Conservation (phyloP, 202 grass and related monocot genomes). For the Zizania palustris region DNA sequence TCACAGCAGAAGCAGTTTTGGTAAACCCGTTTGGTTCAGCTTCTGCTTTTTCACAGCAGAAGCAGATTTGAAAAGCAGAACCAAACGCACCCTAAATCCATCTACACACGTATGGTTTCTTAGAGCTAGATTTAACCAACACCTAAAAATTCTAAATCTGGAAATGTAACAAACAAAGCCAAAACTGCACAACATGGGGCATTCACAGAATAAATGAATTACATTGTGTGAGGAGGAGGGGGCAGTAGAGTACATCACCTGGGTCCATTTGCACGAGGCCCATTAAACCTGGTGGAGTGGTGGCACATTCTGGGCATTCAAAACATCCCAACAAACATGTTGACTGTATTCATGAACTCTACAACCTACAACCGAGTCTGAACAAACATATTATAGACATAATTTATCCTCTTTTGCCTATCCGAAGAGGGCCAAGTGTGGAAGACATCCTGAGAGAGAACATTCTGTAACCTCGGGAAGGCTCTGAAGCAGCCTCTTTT, state of each 20-base stretch:
- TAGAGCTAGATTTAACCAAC: too few species aligned
- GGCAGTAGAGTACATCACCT: not conserved
- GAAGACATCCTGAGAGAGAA: constrained; percentile 35
- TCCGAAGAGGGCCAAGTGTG: constrained; percentile 7
- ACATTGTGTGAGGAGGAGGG: constrained; percentile 9
- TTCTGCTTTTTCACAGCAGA: too few species aligned
- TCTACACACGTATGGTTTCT: too few species aligned
- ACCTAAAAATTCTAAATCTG: too few species aligned
- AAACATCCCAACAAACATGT: constrained; percentile 37
- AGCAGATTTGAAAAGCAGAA: too few species aligned
- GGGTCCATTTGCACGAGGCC: constrained; percentile 20
- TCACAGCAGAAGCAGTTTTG: too few species aligned
- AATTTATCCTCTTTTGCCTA: constrained; percentile 29
- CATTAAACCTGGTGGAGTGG: constrained; percentile 5
- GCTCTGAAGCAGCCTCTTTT: constrained; percentile 30
- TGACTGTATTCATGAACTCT: constrained; percentile 47
- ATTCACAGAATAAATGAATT: constrained; percentile 31
- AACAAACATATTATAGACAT: constrained; percentile 47
- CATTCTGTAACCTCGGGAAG: constrained; percentile 36
- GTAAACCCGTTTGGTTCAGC: too few species aligned
- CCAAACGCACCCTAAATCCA: too few species aligned
- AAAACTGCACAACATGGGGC: constrained; percentile 24
- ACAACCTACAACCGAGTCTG: constrained; percentile 43
- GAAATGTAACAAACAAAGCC: too few species aligned
- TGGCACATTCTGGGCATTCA: constrained; percentile 29